These are phyloP conservation scores for Chaetoscypha palmicola DNA, from an alignment of 2,329 filamentous ascomycete genomes.

Conservation along the genomic window DNA sequence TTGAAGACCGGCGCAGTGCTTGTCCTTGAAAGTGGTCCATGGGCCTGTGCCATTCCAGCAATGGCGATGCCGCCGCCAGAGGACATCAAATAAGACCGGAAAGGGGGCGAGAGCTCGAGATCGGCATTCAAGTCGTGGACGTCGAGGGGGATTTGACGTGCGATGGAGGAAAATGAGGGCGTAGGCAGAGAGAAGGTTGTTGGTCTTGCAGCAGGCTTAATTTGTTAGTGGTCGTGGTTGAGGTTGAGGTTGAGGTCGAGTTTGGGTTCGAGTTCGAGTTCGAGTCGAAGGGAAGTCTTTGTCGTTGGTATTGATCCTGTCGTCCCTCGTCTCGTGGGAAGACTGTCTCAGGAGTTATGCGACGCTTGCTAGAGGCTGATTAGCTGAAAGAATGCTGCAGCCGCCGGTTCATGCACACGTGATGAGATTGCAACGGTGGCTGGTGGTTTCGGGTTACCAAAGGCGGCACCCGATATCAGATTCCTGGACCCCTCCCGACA, in stretches of 20 bases:
- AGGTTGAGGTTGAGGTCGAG: neutral
- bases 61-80: constrained; percentile 24
- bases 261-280: neutral
- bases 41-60: constrained; percentile 27
- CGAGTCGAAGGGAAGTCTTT: neutral
- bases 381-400: neutral
- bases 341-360: neutral
- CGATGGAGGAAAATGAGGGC: neutral
- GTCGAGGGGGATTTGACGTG: constrained; percentile 1
- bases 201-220: neutral
- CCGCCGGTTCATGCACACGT: neutral
- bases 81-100: constrained; percentile 23
- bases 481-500: too few species aligned
- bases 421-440: neutral
- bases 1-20: constrained; percentile 28
- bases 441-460: too few species aligned
- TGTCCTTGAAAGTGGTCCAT: constrained; percentile 29
- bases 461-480: too few species aligned
- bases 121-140: constrained; percentile 17
- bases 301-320: neutral
- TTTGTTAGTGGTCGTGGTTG: neutral
- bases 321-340: neutral
- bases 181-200: neutral
- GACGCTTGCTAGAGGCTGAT: neutral
- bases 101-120: constrained; percentile 1